Base-by-base conservation (phyloP, 2,329 filamentous ascomycete genomes). In the Malbranchea zuffiana region DNA sequence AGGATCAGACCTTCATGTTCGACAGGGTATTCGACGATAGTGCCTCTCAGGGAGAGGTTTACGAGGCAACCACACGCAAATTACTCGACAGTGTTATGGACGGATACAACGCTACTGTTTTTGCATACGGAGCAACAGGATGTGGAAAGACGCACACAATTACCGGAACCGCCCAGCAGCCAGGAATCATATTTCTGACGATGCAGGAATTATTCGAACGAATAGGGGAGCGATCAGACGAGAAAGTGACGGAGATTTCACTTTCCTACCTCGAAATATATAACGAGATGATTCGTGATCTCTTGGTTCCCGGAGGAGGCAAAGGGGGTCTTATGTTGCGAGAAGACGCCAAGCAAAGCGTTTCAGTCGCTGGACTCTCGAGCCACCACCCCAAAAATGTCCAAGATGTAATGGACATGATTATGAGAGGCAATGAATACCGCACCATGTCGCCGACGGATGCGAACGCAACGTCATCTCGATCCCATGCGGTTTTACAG, bases 101-200 rank as follows among this genome's bases (percentile, higher is more conserved):
- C 49, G 90, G 90, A 47, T 98, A 95, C 69, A 98, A 98, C 67
- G 90, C 90, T 32, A 98, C 90, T 0, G 90, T 98, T 3, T 98
- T 98, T 57, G 90, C 90, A 33, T 98, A 98, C 60, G 90, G 90
- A 49, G 90, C 90, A 25, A 98, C 90, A 1, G 90, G 90, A 25
- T 98, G 90, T 60, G 90, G 90, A 60, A 98, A 98, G 66, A 98
- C 90, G 16, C 90, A 98, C 60, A 98, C 90, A 6, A 98, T 98
- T 53, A 85, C 80, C 3, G 90, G 90, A 47, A 95, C 88, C 0
- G 66, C 85, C 1, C 82, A 93, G 56, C 82, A 93, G 53, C 90
- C 90, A 0, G 90, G 90, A 40, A 96, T 98, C 52, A 98, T 98
- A 57, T 98, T 96, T 63, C 66, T 98, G 51, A 96, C 90, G 1